A percentile compares a stretch with the other conserved stretches of the same genome.
These are phyloP conservation scores for Colletotrichum musicola DNA, from an alignment of 2,329 filamentous ascomycete genomes.

Conservation along the genomic window DNA sequence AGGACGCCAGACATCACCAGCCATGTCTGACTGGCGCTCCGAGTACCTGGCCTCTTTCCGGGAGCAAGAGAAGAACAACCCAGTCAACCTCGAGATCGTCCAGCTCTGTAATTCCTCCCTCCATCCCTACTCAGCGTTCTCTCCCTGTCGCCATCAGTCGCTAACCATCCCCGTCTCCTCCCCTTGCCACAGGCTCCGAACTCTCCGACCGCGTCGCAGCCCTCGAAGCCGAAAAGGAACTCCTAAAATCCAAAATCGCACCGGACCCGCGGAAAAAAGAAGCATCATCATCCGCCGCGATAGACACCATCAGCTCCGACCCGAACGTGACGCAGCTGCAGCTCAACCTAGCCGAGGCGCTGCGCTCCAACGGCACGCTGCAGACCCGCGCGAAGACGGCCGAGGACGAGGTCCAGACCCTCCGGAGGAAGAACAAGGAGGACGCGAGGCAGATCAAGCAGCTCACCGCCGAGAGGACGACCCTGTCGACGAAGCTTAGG, in stretches of 20 bases:
- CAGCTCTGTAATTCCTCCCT: conserved; percentile 76
- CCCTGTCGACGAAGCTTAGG: conserved; percentile 74
- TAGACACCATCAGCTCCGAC: conserved; percentile 44
- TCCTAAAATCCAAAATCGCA: conserved; percentile 48
- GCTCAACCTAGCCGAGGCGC: conserved; percentile 80
- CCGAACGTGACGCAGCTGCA: conserved; percentile 64
- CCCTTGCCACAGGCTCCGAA: conserved; percentile 76
- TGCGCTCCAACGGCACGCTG: conserved; percentile 78
- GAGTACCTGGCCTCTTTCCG: conserved; percentile 84
- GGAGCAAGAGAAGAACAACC: conserved; percentile 76
- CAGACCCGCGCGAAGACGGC: conserved; percentile 73
- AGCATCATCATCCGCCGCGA: conserved; percentile 21
- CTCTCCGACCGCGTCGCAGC: conserved; percentile 76
- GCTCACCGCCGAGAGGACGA: conserved; percentile 72
- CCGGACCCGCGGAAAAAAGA: conserved; percentile 41
- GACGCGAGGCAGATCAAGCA: conserved; percentile 72
- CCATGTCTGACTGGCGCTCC: conserved; percentile 79
- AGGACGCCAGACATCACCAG: not conserved
- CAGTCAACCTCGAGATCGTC: conserved; percentile 75
- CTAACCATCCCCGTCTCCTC: too few species aligned
- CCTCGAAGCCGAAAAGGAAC: conserved; percentile 70
- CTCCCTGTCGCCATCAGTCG: not conserved
- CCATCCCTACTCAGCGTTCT: not conserved
- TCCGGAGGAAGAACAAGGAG: conserved; percentile 71
- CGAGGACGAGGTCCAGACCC: conserved; percentile 72